Evolutionary conservation across 75 land plant species (phyloP), one percentile per base, ranked within the genome.

Genomic region (Cryptomeria japonica): DNA sequence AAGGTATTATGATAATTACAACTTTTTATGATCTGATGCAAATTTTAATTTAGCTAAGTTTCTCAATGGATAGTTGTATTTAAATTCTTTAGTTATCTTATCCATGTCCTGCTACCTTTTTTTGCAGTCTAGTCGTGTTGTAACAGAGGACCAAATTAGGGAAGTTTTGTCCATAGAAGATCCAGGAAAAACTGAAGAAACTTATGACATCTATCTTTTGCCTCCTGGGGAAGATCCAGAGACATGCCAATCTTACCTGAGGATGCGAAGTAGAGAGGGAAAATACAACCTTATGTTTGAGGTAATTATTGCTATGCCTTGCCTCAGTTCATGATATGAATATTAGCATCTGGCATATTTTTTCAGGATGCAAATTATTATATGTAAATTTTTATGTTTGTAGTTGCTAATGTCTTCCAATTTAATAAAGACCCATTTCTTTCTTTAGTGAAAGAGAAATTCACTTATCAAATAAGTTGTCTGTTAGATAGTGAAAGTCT

Each of bases 201-300:
- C 68, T 64, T 91, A 87, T 75, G 92, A 91, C 55, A 87, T 91
- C 25, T 91, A 91, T 84, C 91, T 91, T 18, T 58, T 91, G 68
- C 92, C 92, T 25, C 92, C 92, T 31, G 91, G 91, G 72, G 92
- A 91, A 89, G 92, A 91, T 76, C 83, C 91, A 76, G 92, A 91
- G 53, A 90, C 92, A 34, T 91, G 88, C 55, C 92, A 91, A 49
- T 91, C 92, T 12, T 91, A 91, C 49, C 80, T 91, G 42, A 68
- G 92, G 58, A 91, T 91, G 92, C 78, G 92, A 14, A 89, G 90
- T 58, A 86, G 92, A 56, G 92, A 89, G 80, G 92, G 92, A 36
- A 91, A 89, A 31, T 91, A 91, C 77, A 91, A 88, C 55, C 91
- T 91, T 42, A 91, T 91, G 92, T 91, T 91, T 89, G 92, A 91